Base-by-base conservation (phyloP, 108 stramenopile species). In the Skeletonema tropicum region DNA sequence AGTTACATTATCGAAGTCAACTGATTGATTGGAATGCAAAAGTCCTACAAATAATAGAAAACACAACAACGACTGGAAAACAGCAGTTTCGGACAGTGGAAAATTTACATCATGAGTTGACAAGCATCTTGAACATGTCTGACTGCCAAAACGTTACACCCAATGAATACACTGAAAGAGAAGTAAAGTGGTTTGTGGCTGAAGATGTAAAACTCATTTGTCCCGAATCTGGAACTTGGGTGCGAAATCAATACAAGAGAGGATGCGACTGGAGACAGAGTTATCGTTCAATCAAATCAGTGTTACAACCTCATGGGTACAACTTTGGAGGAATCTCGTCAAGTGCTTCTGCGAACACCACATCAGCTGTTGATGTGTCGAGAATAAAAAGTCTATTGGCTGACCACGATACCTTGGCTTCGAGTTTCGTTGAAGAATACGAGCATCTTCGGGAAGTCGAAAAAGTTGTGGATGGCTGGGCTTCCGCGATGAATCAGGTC, bases 21-120 rank as follows among this genome's bases (percentile, higher is more conserved):
- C 58, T 92, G 23, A 62, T 92, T 38, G 48, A 73, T n/a, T 94
- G 93, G 93, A 66, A 77, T 59, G 57, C 58, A 8, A 33, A 57
- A 21, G 87, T 77, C 11, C 29, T 55, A 1, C 46, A 52, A 60
- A 26, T 68, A 3, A 68, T 85, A 15, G 42, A 32, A 6, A 60
- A 19, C 23, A 21, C 39, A 42, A 29, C 64, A 36, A 36, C 32
- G 42, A 38, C 30, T 39, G 52, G 52, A 55, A 82, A 82, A 58
- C 66, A 58, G 66, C 66, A 71, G 12, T 76, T 70, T 46, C 10
- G 26, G 7, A 32, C 71, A 61, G 12, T 90, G 26, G 64, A 83
- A 46, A 42, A 57, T 14, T 71, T 86, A 17, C 31, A 85, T 64
- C 66, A 39, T n/a, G 64, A 69, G 17, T 73, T 83, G 46, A 59